A percentile compares a stretch with the other conserved stretches of the same genome.
phyloP scores from a whole-genome alignment of 2,329 filamentous ascomycete species.

The Pseudocercospora fuligena region DNA sequence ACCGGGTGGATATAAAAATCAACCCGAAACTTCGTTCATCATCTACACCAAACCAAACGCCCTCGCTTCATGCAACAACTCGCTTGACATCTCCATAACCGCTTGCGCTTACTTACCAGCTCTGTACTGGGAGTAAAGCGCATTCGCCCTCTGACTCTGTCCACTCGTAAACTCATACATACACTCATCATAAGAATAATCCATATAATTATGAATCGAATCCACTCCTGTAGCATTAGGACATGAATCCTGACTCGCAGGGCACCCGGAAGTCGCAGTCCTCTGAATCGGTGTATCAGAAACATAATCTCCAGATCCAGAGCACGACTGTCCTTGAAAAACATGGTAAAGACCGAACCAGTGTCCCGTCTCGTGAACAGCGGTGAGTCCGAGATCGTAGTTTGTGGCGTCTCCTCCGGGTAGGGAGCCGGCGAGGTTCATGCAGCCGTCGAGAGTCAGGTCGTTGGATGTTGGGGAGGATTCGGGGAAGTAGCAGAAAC shows the following conservation, averaged over 20 bases:
- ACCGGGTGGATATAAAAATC: neutral
- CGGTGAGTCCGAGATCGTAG: slow-evolving; percentile 52
- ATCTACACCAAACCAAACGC: slow-evolving; percentile 9
- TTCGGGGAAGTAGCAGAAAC: slow-evolving; percentile 40
- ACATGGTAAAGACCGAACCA: slow-evolving; percentile 52
- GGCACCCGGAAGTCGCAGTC: slow-evolving; percentile 56
- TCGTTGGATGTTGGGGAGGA: slow-evolving; percentile 46
- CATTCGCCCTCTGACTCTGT: slow-evolving; percentile 27
- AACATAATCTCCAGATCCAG: slow-evolving; percentile 49
- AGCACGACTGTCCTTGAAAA: slow-evolving; percentile 49
- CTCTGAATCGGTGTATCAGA: slow-evolving; percentile 48
- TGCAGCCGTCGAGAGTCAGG: slow-evolving; percentile 57
- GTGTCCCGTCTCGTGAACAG: slow-evolving; percentile 52
- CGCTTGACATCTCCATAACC: no score
- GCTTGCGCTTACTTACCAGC: slow-evolving; percentile 30
- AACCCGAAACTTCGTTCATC: neutral
- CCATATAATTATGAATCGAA: slow-evolving; percentile 61
- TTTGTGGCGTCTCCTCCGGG: slow-evolving; percentile 52
- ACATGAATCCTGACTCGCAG: slow-evolving; percentile 54
- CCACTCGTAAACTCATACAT: slow-evolving; percentile 29
- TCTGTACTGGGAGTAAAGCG: slow-evolving; percentile 29
- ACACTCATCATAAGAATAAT: slow-evolving; percentile 40
- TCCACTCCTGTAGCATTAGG: slow-evolving; percentile 50
- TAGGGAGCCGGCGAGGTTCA: slow-evolving; percentile 58
- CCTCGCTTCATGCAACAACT: slow-evolving; percentile 3